Conservation (phyloP, 352 stramenopile genomes). For the Phytophthora crassamura region DNA sequence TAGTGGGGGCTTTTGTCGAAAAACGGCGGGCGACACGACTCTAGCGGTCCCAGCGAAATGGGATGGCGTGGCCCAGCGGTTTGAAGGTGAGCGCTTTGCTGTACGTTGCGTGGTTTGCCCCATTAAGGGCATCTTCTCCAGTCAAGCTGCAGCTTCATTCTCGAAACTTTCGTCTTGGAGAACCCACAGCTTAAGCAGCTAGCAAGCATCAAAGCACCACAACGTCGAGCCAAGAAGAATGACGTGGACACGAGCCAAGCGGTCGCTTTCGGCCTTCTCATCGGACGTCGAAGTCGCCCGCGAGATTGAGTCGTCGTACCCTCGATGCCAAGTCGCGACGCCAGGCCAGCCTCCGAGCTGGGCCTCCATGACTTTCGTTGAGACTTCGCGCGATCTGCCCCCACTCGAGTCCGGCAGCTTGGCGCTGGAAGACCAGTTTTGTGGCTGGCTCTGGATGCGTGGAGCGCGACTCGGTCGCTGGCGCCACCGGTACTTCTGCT, state of each 20-base stretch:
- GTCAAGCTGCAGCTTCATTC: slow-evolving; percentile 26
- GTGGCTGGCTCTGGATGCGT: slow-evolving; percentile 85
- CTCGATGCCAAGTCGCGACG: slow-evolving; percentile 25
- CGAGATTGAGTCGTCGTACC: slow-evolving; percentile 27
- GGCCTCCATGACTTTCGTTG: slow-evolving; percentile 38
- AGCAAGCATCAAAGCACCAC: slow-evolving; percentile 1
- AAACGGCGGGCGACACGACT: slow-evolving; percentile 33
- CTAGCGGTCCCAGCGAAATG: slow-evolving; percentile 37
- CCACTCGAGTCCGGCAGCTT: slow-evolving; percentile 52
- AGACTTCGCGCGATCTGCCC: slow-evolving; percentile 43
- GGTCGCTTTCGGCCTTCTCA: slow-evolving; percentile 25
- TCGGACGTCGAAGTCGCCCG: slow-evolving; percentile 27
- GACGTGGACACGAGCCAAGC: slow-evolving; percentile 21
- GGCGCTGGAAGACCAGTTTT: slow-evolving; percentile 76
- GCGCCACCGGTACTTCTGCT: slow-evolving; percentile 79
- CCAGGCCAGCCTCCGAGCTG: slow-evolving; percentile 28
- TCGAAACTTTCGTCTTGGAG: slow-evolving; percentile 36
- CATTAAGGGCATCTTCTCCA: slow-evolving; percentile 15
- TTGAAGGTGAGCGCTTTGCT: slow-evolving; percentile 20
- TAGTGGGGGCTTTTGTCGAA: slow-evolving; percentile 36
- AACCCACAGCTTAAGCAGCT: slow-evolving; percentile 24
- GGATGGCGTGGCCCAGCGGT: slow-evolving; percentile 21
- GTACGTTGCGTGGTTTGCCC: slow-evolving; percentile 23
- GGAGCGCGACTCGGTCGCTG: slow-evolving; percentile 62
- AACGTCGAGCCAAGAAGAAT: slow-evolving; percentile 10